Conservation (phyloP, 805 yeast species). For the Teunomyces funiuensis region DNA sequence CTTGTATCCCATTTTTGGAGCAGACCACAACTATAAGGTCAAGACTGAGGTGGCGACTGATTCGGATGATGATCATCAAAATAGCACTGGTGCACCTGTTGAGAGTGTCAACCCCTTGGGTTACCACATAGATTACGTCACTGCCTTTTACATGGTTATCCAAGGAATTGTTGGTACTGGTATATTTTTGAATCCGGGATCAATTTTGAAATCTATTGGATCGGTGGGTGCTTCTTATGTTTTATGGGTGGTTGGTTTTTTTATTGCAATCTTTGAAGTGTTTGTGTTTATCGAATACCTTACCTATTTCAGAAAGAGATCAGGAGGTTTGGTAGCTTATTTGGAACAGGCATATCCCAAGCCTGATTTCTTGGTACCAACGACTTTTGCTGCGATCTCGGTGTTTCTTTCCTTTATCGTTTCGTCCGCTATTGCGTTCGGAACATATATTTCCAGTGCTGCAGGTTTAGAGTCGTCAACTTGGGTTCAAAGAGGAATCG, state of each 20-base stretch:
- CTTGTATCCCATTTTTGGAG: neutral
- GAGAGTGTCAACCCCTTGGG: conserved; percentile 40
- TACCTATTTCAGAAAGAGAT: conserved; percentile 35
- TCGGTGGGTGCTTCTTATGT: conserved; percentile 44
- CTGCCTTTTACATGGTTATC: conserved; percentile 64
- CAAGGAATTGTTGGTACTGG: conserved; percentile 78
- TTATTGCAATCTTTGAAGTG: conserved; percentile 37
- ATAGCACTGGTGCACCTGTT: conserved; percentile 36
- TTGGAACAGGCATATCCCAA: conserved; percentile 39
- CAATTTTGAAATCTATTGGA: conserved; percentile 46
- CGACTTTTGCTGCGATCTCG: conserved; percentile 37
- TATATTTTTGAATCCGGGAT: conserved; percentile 68
- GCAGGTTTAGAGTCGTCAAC: conserved; percentile 26
- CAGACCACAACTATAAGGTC: neutral
- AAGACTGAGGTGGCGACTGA: neutral
- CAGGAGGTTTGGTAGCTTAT: conserved; percentile 40
- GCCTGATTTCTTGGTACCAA: conserved; percentile 35
- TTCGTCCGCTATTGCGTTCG: conserved; percentile 39
- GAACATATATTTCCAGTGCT: conserved; percentile 31
- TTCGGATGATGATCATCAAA: neutral
- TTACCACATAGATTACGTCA: conserved; percentile 27
- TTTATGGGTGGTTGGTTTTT: conserved; percentile 41
- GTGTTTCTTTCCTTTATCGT: conserved; percentile 37
- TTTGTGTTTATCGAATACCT: conserved; percentile 42
- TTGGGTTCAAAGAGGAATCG: conserved; percentile 39